Conservation (phyloP, 2,329 filamentous ascomycete genomes). For the Talaromyces albobiverticillius region DNA sequence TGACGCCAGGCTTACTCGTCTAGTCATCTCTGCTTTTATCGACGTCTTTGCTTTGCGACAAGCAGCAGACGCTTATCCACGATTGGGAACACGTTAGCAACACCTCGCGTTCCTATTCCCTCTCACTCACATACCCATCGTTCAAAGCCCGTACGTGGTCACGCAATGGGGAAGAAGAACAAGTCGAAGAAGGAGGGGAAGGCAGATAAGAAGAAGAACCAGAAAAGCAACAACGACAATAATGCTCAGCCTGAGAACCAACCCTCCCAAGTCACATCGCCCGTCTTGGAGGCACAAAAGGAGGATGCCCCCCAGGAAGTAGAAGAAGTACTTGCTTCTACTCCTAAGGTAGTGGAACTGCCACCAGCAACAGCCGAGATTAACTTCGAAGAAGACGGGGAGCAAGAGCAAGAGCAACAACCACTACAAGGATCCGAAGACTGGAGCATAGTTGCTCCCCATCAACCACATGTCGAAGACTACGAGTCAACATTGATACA, state of each 20-base stretch:
- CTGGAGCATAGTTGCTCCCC: constrained; percentile 9
- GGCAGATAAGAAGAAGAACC: constrained; percentile 15
- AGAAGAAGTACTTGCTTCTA: not conserved
- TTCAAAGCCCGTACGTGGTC: constrained; percentile 1
- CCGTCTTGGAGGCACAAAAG: constrained; percentile 1
- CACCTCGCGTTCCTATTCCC: constrained; percentile 1
- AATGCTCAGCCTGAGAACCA: not conserved
- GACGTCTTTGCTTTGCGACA: not conserved
- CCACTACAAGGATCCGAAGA: not conserved
- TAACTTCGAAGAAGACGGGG: not conserved
- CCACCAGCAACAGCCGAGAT: constrained; percentile 1
- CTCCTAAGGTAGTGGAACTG: not conserved
- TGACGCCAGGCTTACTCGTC: not conserved
- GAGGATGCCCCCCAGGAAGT: not conserved
- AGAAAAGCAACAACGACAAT: constrained; percentile 7
- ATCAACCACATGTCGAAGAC: constrained; percentile 11
- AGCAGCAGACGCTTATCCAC: not conserved
- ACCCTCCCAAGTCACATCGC: not conserved
- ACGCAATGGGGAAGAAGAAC: constrained; percentile 14
- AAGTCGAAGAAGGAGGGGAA: constrained; percentile 16
- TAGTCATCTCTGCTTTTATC: not conserved
- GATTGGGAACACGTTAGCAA: constrained; percentile 22
- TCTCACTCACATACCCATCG: not conserved
- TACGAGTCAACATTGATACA: constrained; percentile 2
- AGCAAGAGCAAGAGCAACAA: not conserved